These are phyloP conservation scores for Aureococcus anophagefferens DNA, from an alignment of 108 stramenopile genomes.

Conservation along the genomic window DNA sequence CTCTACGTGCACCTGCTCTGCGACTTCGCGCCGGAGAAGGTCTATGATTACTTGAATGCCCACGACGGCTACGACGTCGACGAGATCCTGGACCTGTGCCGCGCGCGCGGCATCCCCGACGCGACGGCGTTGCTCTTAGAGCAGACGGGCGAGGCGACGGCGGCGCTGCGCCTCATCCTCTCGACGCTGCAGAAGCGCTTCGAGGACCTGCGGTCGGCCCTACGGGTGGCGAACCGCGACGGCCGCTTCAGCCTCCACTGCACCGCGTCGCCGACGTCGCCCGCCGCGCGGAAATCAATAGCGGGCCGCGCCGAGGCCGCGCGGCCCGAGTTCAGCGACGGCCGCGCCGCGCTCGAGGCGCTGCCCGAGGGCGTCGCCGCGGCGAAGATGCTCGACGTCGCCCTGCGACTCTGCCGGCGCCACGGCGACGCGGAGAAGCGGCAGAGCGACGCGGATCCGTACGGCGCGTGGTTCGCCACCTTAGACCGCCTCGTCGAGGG, in stretches of 20 bases:
- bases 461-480: slow-evolving; percentile 65
- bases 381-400: too few relatives aligned
- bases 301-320: too few relatives aligned
- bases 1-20: slow-evolving; percentile 24
- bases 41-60: slow-evolving; percentile 54
- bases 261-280: too few relatives aligned
- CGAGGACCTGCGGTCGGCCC: slow-evolving; percentile 50
- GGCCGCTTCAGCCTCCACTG: too few relatives aligned
- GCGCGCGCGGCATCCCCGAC: slow-evolving; percentile 67
- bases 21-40: slow-evolving; percentile 33
- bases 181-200: slow-evolving; percentile 59
- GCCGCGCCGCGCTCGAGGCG: too few relatives aligned
- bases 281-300: too few relatives aligned
- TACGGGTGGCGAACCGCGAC: too few relatives aligned
- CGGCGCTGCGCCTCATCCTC: slow-evolving; percentile 70
- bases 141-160: slow-evolving; percentile 69
- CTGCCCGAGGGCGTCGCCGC: too few relatives aligned
- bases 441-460: too few relatives aligned
- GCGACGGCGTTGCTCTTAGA: slow-evolving; percentile 80
- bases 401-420: too few relatives aligned
- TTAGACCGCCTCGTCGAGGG: slow-evolving; percentile 67
- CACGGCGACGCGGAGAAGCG: too few relatives aligned
- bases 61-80: slow-evolving; percentile 65
- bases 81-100: slow-evolving; percentile 68
- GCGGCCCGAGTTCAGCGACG: too few relatives aligned